Evolutionary conservation across 345 rosid species (phyloP), one percentile per base, ranked within the genome.

Genomic region (Pelargonium nanum): DNA sequence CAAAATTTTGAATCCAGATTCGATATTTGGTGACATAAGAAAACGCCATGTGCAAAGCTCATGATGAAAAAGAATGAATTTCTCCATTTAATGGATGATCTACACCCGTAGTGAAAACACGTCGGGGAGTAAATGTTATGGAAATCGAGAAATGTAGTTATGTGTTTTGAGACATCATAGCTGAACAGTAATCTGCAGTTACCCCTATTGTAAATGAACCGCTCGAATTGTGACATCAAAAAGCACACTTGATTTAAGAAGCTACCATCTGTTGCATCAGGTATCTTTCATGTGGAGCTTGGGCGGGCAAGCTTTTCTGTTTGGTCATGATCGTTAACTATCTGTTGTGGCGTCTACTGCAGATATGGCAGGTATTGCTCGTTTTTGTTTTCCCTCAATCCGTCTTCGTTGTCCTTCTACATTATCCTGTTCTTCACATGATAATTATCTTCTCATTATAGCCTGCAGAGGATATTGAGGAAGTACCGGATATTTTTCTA

Each of bases 281-380:
- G 85, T 87, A 83, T 69, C 94, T 93, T 5, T 79, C 99, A 0
- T 87, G 97, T 68, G 97, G 99, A 63, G 69, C 88, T 45, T 89
- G 96, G 98, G 97, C 96, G 1, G 96, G 99, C 62, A 92, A 89
- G 71, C 80, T 89, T 52, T 89, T 87, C 61, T 85, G 96, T 77
- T 72, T 85, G 83, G 97, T 93, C 70, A 87, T 93, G 95, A 87
- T 89, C 16, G 73, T 87, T 19, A 89, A 89, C 83, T 85, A 73
- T 73, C 70, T 93, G 76, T 71, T 89, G 17, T 89, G 86, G 94
- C 76, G 64, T 45, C 71, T 93, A 17, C 70, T 93, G 76, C 80
- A 79, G 48, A 57, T 80, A 13, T 73, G 78, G 68, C 88, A 92
- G 95, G 96, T 84, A 62, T 25, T 53, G 55, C 51, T 1, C 50